These are phyloP conservation scores for Hyphodiscus hymeniophilus DNA, from an alignment of 495 filamentous ascomycete genomes.

Conservation along the genomic window DNA sequence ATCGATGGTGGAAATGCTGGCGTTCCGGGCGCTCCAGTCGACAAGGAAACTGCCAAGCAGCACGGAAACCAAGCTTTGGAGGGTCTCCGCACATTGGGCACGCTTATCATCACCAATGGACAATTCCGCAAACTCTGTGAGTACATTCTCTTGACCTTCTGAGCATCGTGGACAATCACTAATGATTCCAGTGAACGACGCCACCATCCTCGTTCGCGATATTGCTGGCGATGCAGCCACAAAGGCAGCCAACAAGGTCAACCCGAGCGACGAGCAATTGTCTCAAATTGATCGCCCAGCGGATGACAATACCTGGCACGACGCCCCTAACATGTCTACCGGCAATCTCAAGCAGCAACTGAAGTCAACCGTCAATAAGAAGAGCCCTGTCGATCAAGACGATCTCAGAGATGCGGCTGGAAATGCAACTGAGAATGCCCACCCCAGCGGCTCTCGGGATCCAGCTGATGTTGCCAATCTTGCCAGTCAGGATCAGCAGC, in stretches of 20 bases:
- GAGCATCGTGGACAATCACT: slow-evolving; percentile 11
- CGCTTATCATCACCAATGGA: slow-evolving; percentile 87
- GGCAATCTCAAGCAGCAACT: slow-evolving; percentile 61
- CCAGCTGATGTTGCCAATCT: slow-evolving; percentile 37
- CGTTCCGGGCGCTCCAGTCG: slow-evolving; percentile 55
- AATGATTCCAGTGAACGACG: slow-evolving; percentile 65
- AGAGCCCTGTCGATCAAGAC: slow-evolving; percentile 39
- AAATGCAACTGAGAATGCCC: slow-evolving; percentile 46
- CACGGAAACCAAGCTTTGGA: slow-evolving; percentile 74
- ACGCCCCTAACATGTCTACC: slow-evolving; percentile 69
- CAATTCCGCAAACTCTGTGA: slow-evolving; percentile 90
- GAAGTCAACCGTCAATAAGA: slow-evolving; percentile 50
- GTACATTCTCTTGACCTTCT: slow-evolving; percentile 25
- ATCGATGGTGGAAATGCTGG: slow-evolving; percentile 53
- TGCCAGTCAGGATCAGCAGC: slow-evolving; percentile 36
- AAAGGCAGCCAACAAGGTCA: slow-evolving; percentile 69
- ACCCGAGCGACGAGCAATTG: slow-evolving; percentile 72
- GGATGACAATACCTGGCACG: slow-evolving; percentile 89
- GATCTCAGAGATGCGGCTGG: slow-evolving; percentile 47
- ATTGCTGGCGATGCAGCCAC: slow-evolving; percentile 84
- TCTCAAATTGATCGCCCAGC: slow-evolving; percentile 73
- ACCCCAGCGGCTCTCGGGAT: slow-evolving; percentile 41
- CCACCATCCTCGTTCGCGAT: slow-evolving; percentile 72
- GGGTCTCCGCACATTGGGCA: slow-evolving; percentile 83
- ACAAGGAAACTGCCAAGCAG: slow-evolving; percentile 67